Base-by-base conservation (phyloP, 768 basidiomycete genomes). In the Termitomyces sp. region DNA sequence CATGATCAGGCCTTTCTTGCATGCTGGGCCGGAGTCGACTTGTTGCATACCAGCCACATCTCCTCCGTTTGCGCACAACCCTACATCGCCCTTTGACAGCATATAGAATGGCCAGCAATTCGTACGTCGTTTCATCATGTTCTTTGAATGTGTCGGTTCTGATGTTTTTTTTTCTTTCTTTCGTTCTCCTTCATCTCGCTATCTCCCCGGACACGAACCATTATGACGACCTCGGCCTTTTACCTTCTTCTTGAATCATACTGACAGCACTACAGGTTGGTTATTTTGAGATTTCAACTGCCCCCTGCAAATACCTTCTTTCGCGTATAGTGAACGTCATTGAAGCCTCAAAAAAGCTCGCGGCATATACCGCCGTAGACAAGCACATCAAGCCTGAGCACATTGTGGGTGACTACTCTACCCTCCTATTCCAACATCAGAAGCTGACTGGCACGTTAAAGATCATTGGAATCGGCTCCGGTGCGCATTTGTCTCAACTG, bases 321-420 rank as follows among this genome's bases (percentile, higher is more conserved):
- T 41, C n/a, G 12, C 1, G 12, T 43, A 2, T 13, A 20, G 40
- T 83, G 64, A 78, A 77, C 43, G 68, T 70, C 5, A 77, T 98
- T 43, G 96, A 98, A 67, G 80, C 81, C 55, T 86, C 94, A 18
- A 99, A 99, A 74, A 81, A 84, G 55, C 80, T 96, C 18, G 97
- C 97, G 9, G 97, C 97, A 3, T 95, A 85, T 74, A 90, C 91
- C 1, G 97, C 97, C 0, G 96, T 99, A 1, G 96, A 98, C 70
- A 81, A 85, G 52, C 90, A 98, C 74, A 81, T 99, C 35, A 80
- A 81, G 57, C 83, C 88, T 30, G 82, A 93, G 65, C 89, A 98
- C 74, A 88, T 86, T 77, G 95, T 91, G 65, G 58, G 80, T 71
- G 51, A 48, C 44, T 20, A 46, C 60, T 56, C 30, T 35, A 41